Evolutionary conservation across 108 stramenopile species (phyloP).

Genomic region (Chaetoceros tenuissimus): DNA sequence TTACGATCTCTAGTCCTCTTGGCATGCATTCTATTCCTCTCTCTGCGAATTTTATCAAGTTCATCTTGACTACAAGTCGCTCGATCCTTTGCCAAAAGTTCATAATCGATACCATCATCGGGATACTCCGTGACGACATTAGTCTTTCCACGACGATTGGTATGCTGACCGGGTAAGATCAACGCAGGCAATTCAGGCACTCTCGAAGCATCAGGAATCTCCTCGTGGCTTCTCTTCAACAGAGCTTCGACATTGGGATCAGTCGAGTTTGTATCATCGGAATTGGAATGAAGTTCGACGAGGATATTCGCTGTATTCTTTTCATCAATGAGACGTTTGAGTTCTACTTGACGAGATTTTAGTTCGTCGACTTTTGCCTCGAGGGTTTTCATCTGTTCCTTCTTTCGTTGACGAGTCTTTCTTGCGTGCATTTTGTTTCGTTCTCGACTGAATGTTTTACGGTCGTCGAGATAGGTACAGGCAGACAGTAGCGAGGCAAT

Average conservation of each 20-base stretch:
- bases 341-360: slow-evolving; percentile 57
- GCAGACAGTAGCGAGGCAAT: neutral
- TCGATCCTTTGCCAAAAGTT: slow-evolving; percentile 70
- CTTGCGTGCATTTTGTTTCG: slow-evolving; percentile 74
- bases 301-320: slow-evolving; percentile 84
- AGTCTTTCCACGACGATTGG: slow-evolving; percentile 34
- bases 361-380: slow-evolving; percentile 34
- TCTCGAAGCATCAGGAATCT: slow-evolving; percentile 70
- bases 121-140: slow-evolving; percentile 16
- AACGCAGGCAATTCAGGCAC: slow-evolving; percentile 68
- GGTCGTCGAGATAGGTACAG: neutral
- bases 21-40: slow-evolving; percentile 89
- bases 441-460: slow-evolving; percentile 27
- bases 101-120: slow-evolving; percentile 81
- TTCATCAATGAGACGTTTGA: slow-evolving; percentile 80
- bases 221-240: slow-evolving; percentile 43
- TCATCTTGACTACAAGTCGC: slow-evolving; percentile 70
- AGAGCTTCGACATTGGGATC: slow-evolving; percentile 59
- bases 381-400: slow-evolving; percentile 45
- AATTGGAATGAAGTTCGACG: slow-evolving; percentile 46
- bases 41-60: slow-evolving; percentile 76
- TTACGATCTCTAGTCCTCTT: slow-evolving; percentile 80
- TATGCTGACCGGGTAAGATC: slow-evolving; percentile 68
- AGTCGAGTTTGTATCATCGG: slow-evolving; percentile 5
- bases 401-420: slow-evolving; percentile 69